These are phyloP conservation scores for Aspergillus udagawae DNA, from an alignment of 2,329 filamentous ascomycete genomes.

Conservation along the genomic window DNA sequence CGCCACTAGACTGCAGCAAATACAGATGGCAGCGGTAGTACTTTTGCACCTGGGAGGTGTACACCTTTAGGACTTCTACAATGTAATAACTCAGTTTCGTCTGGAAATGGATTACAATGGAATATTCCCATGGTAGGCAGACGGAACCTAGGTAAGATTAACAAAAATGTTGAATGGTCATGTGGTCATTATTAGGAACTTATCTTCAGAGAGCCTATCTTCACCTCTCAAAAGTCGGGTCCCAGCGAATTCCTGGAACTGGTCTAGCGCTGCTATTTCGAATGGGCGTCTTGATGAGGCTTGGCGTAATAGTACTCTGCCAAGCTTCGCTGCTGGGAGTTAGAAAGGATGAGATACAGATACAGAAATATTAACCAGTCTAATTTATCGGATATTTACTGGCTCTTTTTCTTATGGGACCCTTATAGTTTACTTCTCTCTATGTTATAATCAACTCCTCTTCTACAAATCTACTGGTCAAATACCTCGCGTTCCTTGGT, in stretches of 20 bases:
- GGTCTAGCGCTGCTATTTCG: not conserved
- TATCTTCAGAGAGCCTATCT: not conserved
- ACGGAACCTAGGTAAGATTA: not conserved
- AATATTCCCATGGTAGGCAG: too few relatives aligned
- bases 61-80: not conserved
- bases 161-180: not conserved
- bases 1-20: not conserved
- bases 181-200: not conserved
- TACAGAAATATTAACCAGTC: too few relatives aligned
- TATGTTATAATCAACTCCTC: too few relatives aligned
- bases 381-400: too few relatives aligned
- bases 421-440: too few relatives aligned
- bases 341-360: too few relatives aligned
- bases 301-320: not conserved
- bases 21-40: not conserved
- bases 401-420: too few relatives aligned
- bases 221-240: too few relatives aligned
- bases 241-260: not conserved
- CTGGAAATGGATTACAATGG: not conserved
- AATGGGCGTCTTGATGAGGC: not conserved
- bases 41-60: not conserved
- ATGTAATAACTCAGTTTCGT: not conserved
- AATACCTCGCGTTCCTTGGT: too few relatives aligned
- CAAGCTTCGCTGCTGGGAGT: not conserved
- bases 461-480: too few relatives aligned